Conservation (phyloP, 768 basidiomycete species). For the Exsudoporus frostii region DNA sequence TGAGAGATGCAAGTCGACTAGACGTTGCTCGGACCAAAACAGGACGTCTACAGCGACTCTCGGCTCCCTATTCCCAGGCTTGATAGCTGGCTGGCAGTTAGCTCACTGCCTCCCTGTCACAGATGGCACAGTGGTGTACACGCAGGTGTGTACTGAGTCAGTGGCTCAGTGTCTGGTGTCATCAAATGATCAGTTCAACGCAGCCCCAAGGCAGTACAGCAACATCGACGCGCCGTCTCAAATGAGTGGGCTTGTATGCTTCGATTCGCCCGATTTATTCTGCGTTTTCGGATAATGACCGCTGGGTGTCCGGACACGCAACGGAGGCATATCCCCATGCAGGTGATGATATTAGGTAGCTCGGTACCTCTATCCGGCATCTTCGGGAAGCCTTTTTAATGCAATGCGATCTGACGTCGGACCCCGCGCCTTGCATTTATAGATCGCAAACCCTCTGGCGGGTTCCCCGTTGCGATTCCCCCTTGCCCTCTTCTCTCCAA, state of each 20-base stretch:
- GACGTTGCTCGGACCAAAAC: neutral
- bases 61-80: neutral
- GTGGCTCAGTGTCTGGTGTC: neutral
- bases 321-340: conserved; percentile 6
- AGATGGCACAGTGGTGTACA: neutral
- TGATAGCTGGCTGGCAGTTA: too few relatives aligned
- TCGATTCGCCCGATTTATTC: conserved; percentile 6
- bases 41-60: neutral
- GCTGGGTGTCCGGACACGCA: conserved; percentile 4
- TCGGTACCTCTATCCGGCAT: conserved; percentile 21
- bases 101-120: neutral
- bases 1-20: conserved; percentile 12
- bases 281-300: conserved; percentile 12
- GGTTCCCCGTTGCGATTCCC: conserved; percentile 9
- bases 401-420: conserved; percentile 23
- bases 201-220: conserved; percentile 2
- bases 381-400: conserved; percentile 22
- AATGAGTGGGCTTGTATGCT: conserved; percentile 3
- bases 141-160: neutral
- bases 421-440: conserved; percentile 25
- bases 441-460: conserved; percentile 13
- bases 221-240: neutral
- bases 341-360: conserved; percentile 11
- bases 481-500: conserved; percentile 9
- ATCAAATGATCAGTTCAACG: neutral